Evolutionary conservation across 805 yeast genomes (phyloP).

Genomic region (Hanseniaspora hatyaiensis): DNA sequence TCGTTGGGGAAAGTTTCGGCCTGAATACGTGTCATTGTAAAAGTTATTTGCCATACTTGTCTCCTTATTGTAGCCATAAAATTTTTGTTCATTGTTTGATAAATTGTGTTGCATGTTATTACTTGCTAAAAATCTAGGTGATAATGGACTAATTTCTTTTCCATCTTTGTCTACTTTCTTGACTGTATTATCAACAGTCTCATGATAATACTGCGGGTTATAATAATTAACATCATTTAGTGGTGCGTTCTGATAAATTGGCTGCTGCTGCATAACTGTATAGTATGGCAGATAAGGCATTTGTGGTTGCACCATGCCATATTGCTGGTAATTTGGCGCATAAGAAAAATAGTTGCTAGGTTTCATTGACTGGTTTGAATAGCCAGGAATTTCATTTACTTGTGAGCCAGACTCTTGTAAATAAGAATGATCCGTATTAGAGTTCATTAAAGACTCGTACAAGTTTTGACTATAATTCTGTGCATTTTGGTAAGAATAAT

Average conservation of each 20-base stretch:
- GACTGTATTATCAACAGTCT: neutral
- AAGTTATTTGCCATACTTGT: too few relatives aligned
- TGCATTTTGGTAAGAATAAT: neutral
- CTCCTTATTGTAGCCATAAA: too few relatives aligned
- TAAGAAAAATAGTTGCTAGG: constrained; percentile 6
- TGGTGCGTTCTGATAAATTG: neutral
- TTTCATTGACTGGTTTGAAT: neutral
- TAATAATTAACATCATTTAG: neutral
- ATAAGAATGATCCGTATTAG: neutral
- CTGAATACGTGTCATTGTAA: too few relatives aligned
- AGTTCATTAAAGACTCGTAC: neutral
- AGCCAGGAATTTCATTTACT: neutral
- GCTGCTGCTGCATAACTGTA: neutral
- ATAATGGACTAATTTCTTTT: constrained; percentile 3
- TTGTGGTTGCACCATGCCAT: neutral
- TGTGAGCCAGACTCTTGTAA: neutral
- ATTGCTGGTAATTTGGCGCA: constrained; percentile 3
- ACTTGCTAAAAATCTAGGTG: neutral
- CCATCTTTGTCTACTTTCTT: neutral
- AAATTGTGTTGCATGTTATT: too few relatives aligned
- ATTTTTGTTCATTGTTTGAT: too few relatives aligned
- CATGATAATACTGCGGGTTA: neutral
- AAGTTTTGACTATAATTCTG: neutral
- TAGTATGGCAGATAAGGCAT: neutral
- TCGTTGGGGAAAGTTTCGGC: too few relatives aligned